These are phyloP conservation scores for Papilionanthe hybrid DNA, from an alignment of 116 monocot genomes.

Conservation along the genomic window DNA sequence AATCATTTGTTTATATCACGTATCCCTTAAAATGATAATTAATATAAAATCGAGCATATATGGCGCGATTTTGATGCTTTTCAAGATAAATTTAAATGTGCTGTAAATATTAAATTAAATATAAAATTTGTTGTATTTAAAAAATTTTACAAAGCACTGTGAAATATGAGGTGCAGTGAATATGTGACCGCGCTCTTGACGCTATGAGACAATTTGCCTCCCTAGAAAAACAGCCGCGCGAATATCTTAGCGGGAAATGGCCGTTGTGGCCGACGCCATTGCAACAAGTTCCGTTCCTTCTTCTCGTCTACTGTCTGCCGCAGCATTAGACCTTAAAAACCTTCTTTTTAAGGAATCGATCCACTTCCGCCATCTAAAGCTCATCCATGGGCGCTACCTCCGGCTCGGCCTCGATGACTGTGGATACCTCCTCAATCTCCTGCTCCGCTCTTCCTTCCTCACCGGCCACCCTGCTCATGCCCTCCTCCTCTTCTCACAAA, in stretches of 20 bases:
- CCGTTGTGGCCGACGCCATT: neutral
- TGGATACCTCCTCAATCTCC: slow-evolving; percentile 23
- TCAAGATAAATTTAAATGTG: no score
- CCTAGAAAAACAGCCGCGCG: no score
- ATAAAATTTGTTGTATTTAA: no score
- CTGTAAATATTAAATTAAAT: no score
- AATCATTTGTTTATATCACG: no score
- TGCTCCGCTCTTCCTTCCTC: slow-evolving; percentile 29
- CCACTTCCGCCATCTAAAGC: slow-evolving; percentile 22
- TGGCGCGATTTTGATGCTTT: no score
- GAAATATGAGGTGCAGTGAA: no score
- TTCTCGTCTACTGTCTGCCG: neutral
- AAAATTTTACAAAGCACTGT: no score
- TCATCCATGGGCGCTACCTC: slow-evolving; percentile 26
- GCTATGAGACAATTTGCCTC: no score
- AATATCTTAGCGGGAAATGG: slow-evolving; percentile 11
- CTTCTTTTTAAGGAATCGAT: slow-evolving; percentile 15
- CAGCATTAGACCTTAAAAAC: slow-evolving; percentile 11
- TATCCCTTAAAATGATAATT: no score
- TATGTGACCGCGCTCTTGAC: no score
- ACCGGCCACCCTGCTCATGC: slow-evolving; percentile 9
- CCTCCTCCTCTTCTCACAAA: slow-evolving; percentile 12
- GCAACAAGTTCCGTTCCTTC: neutral
- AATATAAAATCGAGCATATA: no score
- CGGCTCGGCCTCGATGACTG: slow-evolving; percentile 25